Percentiles rank a stretch among this genome's conserved stretches.
Conservation (phyloP, 78 protist species). For the Dictyostelium firmibasis region DNA sequence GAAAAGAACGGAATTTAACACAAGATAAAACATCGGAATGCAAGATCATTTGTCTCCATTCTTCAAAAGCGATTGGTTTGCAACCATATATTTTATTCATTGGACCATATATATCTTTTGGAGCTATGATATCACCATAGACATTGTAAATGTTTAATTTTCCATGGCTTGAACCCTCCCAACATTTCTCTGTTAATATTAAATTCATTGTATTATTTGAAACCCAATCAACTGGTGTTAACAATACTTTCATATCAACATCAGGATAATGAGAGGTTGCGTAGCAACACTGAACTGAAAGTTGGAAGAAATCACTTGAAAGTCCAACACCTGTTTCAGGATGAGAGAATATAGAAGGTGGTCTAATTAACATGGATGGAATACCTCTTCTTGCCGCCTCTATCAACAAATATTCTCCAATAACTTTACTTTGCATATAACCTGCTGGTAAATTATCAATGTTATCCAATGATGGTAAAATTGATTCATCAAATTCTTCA, state of each 20-base stretch:
- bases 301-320: conserved; percentile 21
- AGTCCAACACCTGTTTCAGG: conserved; percentile 34
- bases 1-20: not conserved
- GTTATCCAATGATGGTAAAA: conserved; percentile 26
- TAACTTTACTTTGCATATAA: conserved; percentile 38
- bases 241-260: not conserved
- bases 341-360: conserved; percentile 18
- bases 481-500: not conserved
- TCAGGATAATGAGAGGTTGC: not conserved
- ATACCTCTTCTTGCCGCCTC: conserved; percentile 25
- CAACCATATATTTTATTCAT: not conserved
- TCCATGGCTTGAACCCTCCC: not conserved
- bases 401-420: conserved; percentile 5
- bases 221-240: not conserved
- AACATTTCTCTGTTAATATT: not conserved
- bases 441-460: conserved; percentile 28
- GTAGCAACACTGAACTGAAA: not conserved
- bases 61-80: not conserved
- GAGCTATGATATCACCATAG: not conserved
- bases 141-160: not conserved
- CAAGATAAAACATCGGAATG: not conserved
- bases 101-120: not conserved
- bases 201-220: not conserved
- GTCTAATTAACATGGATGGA: conserved; percentile 10
- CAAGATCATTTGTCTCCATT: not conserved